Percentiles rank a stretch among this genome's conserved stretches.
phyloP scores from a whole-genome alignment of 2,329 filamentous ascomycete species.

The Scorias spongiosa region DNA sequence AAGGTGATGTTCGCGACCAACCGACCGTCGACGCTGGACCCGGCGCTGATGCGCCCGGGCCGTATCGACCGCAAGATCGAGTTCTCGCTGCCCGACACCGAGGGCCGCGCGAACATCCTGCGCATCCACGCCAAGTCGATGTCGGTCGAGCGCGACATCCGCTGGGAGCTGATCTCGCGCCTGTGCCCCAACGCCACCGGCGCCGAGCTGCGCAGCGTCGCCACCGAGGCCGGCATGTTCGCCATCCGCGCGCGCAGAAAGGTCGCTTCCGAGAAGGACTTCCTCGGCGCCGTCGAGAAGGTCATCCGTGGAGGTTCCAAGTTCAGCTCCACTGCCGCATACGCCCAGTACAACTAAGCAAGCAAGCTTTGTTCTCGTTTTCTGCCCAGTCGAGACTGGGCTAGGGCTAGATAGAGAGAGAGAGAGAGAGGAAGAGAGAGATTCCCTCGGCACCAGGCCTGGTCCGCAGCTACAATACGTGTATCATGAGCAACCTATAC shows the following conservation, averaged over 20 bases:
- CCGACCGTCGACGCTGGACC: constrained; percentile 84
- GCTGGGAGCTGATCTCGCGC: constrained; percentile 96
- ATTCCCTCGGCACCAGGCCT: no score
- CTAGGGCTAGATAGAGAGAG: no score
- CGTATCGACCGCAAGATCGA: constrained; percentile 99
- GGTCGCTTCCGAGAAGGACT: constrained; percentile 98
- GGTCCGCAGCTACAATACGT: background rate
- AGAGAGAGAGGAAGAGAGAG: no score
- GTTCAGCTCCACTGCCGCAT: constrained; percentile 96
- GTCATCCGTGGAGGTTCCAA: constrained; percentile 98
- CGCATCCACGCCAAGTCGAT: constrained; percentile 99
- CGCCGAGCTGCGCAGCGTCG: constrained; percentile 89
- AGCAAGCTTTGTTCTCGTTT: background rate
- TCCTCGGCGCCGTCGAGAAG: constrained; percentile 94
- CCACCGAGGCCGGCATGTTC: constrained; percentile 97
- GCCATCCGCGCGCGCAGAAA: constrained; percentile 88
- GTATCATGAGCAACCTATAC: background rate
- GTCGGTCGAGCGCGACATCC: constrained; percentile 96
- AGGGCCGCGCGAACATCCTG: constrained; percentile 92
- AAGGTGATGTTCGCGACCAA: constrained; percentile 99
- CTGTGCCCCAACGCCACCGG: constrained; percentile 95
- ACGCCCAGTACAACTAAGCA: constrained; percentile 94
- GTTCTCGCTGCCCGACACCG: constrained; percentile 91
- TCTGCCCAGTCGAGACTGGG: no score
- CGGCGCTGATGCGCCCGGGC: constrained; percentile 91